A percentile compares a stretch with the other conserved stretches of the same genome.
These are phyloP conservation scores for Stylosanthes scabra DNA, from an alignment of 331 rosid genomes.

Conservation along the genomic window DNA sequence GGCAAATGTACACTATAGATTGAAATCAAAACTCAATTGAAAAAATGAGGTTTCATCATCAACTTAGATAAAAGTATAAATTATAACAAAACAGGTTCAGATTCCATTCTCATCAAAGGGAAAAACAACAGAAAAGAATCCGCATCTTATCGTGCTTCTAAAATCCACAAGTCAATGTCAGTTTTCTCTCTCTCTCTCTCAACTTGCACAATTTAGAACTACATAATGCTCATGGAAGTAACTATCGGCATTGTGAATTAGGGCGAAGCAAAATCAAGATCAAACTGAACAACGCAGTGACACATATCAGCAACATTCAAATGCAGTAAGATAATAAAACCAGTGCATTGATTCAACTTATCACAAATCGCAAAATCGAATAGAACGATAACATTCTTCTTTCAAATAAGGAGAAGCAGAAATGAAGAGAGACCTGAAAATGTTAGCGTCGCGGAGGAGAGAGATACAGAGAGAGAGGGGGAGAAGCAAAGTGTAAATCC, in stretches of 20 bases:
- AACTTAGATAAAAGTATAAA: neutral
- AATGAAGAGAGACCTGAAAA: slow-evolving; percentile 44
- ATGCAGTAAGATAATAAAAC: slow-evolving; percentile 12
- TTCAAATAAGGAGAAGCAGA: slow-evolving; percentile 21
- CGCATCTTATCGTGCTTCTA: slow-evolving; percentile 2
- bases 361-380: slow-evolving; percentile 14
- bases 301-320: neutral
- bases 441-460: slow-evolving; percentile 8
- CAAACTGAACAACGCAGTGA: slow-evolving; percentile 25
- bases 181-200: slow-evolving; percentile 2
- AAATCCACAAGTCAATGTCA: slow-evolving; percentile 9
- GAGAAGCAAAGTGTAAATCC: slow-evolving; percentile 20
- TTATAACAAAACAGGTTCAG: neutral
- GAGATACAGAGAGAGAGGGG: slow-evolving; percentile 15
- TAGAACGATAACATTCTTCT: slow-evolving; percentile 7
- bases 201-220: neutral
- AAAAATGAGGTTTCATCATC: neutral
- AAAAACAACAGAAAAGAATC: too few relatives aligned
- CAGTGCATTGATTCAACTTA: neutral
- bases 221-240: neutral
- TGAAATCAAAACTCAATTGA: neutral
- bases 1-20: neutral
- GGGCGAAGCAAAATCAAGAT: slow-evolving; percentile 34
- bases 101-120: neutral
- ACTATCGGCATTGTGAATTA: neutral